Conservation (phyloP, 2,329 filamentous ascomycete species). For the Fusarium penzigii region DNA sequence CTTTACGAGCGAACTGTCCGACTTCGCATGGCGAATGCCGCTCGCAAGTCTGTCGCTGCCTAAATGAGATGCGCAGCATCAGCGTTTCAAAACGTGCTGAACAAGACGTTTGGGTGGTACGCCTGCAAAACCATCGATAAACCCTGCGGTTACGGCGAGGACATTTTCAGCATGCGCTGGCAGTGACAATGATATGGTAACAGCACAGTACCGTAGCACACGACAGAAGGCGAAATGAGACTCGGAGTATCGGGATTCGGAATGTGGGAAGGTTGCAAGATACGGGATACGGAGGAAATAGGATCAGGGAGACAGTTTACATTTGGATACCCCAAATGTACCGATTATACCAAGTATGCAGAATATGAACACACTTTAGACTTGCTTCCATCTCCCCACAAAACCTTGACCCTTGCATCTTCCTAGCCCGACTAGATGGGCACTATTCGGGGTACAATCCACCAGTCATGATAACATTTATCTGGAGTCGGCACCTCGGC, state of each 20-base stretch:
- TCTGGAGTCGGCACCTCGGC: conserved; percentile 54
- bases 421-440: conserved; percentile 8
- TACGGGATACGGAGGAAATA: background rate
- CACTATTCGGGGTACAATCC: conserved; percentile 59
- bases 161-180: background rate
- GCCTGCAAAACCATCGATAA: background rate
- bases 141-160: background rate
- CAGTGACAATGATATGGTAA: background rate
- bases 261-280: background rate
- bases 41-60: conserved; percentile 41
- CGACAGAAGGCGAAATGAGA: background rate
- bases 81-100: no score
- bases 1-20: conserved; percentile 81
- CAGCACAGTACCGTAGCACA: no score
- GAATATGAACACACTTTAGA: conserved; percentile 18
- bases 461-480: conserved; percentile 64
- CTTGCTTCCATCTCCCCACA: conserved; percentile 9
- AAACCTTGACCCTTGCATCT: background rate
- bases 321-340: conserved; percentile 31
- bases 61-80: conserved; percentile 15
- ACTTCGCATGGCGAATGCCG: conserved; percentile 52
- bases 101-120: no score
- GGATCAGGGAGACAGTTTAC: conserved; percentile 13
- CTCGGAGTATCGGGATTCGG: conserved; percentile 1
- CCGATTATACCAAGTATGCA: conserved; percentile 8